These are phyloP conservation scores for Gamarada debralockiae DNA, from an alignment of 495 filamentous ascomycete genomes.

Conservation along the genomic window DNA sequence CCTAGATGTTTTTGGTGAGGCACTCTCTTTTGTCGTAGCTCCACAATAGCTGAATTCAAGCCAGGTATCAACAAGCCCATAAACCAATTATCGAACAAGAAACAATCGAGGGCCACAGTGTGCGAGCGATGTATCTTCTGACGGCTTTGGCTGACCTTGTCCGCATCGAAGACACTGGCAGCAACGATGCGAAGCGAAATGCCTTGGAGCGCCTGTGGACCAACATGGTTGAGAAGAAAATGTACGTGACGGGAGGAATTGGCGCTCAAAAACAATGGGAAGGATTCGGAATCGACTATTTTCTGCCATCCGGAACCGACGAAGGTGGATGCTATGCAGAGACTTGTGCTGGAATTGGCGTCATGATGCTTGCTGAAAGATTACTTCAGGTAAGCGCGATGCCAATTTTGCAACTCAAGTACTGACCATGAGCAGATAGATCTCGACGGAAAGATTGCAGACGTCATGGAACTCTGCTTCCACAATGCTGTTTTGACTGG, in stretches of 20 bases:
- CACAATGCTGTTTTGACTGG: conserved; percentile 57
- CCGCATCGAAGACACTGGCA: conserved; percentile 22
- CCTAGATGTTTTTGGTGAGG: conserved; percentile 22
- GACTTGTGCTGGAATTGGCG: conserved; percentile 57
- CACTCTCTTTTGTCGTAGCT: neutral
- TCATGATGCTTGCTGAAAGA: conserved; percentile 56
- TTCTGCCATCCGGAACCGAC: conserved; percentile 50
- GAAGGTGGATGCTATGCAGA: conserved; percentile 61
- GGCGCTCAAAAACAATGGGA: conserved; percentile 58
- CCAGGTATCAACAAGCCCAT: conserved; percentile 56
- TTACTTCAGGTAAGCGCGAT: conserved; percentile 38
- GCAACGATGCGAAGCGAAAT: neutral
- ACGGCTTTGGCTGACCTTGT: conserved; percentile 37
- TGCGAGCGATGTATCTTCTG: conserved; percentile 54
- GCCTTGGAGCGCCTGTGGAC: conserved; percentile 46
- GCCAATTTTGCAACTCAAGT: neutral
- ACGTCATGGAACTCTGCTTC: conserved; percentile 56
- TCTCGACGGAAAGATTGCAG: conserved; percentile 47
- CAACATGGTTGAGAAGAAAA: conserved; percentile 55
- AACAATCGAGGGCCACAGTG: conserved; percentile 54
- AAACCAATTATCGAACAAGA: conserved; percentile 48
- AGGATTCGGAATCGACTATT: conserved; percentile 57
- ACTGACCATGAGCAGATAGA: conserved; percentile 33
- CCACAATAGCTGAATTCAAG: no score
- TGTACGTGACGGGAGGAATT: conserved; percentile 59